Percentiles rank a stretch among this genome's conserved stretches.
Conservation (phyloP, 2,329 filamentous ascomycete genomes). For the Cladorrhinum sp. region DNA sequence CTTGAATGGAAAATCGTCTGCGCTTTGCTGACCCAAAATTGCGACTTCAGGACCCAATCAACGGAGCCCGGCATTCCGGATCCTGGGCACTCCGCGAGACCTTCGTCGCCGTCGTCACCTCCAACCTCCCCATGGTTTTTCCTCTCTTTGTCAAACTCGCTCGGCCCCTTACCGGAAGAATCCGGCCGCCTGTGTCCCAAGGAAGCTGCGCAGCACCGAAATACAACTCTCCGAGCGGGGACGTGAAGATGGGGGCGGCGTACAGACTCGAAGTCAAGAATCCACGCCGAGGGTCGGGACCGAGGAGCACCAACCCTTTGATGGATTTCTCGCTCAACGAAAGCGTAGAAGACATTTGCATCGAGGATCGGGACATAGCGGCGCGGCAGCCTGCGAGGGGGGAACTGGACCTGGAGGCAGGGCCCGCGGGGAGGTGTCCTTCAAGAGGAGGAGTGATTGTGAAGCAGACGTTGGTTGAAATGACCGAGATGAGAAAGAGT, state of each 20-base stretch:
- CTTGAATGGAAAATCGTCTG: too few relatives aligned
- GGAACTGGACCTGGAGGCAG: slow-evolving; percentile 14
- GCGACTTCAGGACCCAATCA: slow-evolving; percentile 33
- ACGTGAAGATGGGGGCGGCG: slow-evolving; percentile 12
- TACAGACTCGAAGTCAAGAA: slow-evolving; percentile 30
- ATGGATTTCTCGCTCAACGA: slow-evolving; percentile 28
- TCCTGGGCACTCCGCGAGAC: slow-evolving; percentile 41
- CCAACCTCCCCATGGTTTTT: slow-evolving; percentile 41
- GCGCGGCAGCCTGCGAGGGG: background rate
- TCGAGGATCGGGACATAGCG: background rate
- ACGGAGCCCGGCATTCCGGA: slow-evolving; percentile 37
- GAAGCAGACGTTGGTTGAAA: slow-evolving; percentile 24
- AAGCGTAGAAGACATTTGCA: slow-evolving; percentile 29
- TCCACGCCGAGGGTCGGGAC: slow-evolving; percentile 29
- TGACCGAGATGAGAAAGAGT: slow-evolving; percentile 19
- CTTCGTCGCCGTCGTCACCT: slow-evolving; percentile 39
- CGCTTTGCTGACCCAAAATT: background rate
- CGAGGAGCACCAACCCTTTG: slow-evolving; percentile 29
- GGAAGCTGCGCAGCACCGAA: slow-evolving; percentile 9
- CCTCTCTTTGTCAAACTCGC: slow-evolving; percentile 40
- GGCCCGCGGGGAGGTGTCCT: background rate
- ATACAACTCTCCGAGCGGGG: slow-evolving; percentile 11
- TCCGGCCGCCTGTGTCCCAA: slow-evolving; percentile 31
- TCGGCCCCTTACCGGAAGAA: slow-evolving; percentile 36
- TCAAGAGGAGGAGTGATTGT: slow-evolving; percentile 17